Percentiles rank a stretch among this genome's conserved stretches.
Evolutionary conservation across 257 asterid genomes (phyloP).

Genomic region (Solanum medicagineum): DNA sequence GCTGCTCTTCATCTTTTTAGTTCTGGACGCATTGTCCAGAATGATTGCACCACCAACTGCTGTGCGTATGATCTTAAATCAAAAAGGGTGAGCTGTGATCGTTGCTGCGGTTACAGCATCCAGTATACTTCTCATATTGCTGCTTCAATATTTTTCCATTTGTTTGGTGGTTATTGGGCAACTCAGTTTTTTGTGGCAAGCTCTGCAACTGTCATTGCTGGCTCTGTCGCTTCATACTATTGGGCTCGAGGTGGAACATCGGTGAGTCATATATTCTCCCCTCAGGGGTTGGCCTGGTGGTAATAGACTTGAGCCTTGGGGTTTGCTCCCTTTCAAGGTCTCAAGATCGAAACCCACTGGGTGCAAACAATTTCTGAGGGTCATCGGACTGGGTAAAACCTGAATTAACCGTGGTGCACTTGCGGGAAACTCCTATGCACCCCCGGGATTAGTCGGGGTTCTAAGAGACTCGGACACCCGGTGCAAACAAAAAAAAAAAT

Average conservation of each 20-base stretch:
- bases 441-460: too few relatives aligned
- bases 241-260: constrained; percentile 87
- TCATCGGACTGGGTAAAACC: too few relatives aligned
- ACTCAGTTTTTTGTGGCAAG: constrained; percentile 69
- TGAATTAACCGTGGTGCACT: too few relatives aligned
- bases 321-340: too few relatives aligned
- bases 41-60: constrained; percentile 72
- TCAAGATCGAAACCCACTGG: too few relatives aligned
- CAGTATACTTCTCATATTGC: constrained; percentile 67
- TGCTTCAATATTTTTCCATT: constrained; percentile 82
- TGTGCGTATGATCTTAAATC: constrained; percentile 90
- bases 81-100: constrained; percentile 64
- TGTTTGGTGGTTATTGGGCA: constrained; percentile 93
- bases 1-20: constrained; percentile 92
- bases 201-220: constrained; percentile 84
- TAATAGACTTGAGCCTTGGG: too few relatives aligned
- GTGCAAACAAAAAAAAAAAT: too few relatives aligned
- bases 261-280: constrained; percentile 26
- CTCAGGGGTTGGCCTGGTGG: background rate
- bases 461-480: too few relatives aligned
- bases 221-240: constrained; percentile 93
- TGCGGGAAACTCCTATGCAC: too few relatives aligned
- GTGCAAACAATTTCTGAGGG: too few relatives aligned
- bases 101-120: constrained; percentile 85
- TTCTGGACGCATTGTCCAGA: constrained; percentile 70